Conservation (phyloP, 2,329 filamentous ascomycete genomes). For the Nemania bipapillata region DNA sequence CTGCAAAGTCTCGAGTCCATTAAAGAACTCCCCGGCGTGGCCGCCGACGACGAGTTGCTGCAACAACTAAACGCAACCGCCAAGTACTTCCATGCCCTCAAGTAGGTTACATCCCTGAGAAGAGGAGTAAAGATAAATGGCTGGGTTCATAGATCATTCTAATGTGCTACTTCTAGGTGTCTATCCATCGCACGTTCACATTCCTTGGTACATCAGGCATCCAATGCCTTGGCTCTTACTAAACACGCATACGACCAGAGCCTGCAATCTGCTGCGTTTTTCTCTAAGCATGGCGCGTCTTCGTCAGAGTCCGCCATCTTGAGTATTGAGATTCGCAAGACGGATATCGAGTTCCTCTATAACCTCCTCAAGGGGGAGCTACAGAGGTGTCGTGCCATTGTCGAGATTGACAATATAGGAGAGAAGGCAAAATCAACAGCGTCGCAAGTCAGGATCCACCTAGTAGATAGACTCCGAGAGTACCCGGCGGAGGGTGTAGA, state of each 20-base stretch:
- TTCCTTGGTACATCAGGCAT: conserved; percentile 74
- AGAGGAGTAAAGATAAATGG: too few species aligned
- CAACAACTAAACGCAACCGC: conserved; percentile 80
- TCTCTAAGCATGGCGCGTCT: conserved; percentile 55
- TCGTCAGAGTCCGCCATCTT: conserved; percentile 61
- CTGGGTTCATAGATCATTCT: conserved; percentile 18
- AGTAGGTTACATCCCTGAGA: conserved; percentile 70
- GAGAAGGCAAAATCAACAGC: conserved; percentile 59
- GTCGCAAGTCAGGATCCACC: conserved; percentile 62
- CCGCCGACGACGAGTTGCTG: conserved; percentile 80
- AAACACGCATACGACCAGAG: conserved; percentile 75
- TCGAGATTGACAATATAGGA: conserved; percentile 78
- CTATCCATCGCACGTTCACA: conserved; percentile 88
- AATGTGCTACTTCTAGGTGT: conserved; percentile 64
- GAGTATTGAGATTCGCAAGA: conserved; percentile 73
- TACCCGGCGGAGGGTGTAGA: conserved; percentile 79
- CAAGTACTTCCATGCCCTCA: conserved; percentile 87
- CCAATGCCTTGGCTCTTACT: conserved; percentile 86
- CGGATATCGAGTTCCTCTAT: conserved; percentile 69
- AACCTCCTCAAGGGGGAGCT: conserved; percentile 75
- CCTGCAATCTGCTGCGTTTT: conserved; percentile 60
- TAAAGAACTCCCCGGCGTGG: conserved; percentile 88
- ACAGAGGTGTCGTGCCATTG: conserved; percentile 83
- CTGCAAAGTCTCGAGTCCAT: conserved; percentile 91
- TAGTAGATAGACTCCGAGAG: conserved; percentile 78